Evolutionary conservation across 2,329 filamentous ascomycete genomes (phyloP), one percentile per base, ranked within the genome.

Genomic region (Colletotrichum sp.): DNA sequence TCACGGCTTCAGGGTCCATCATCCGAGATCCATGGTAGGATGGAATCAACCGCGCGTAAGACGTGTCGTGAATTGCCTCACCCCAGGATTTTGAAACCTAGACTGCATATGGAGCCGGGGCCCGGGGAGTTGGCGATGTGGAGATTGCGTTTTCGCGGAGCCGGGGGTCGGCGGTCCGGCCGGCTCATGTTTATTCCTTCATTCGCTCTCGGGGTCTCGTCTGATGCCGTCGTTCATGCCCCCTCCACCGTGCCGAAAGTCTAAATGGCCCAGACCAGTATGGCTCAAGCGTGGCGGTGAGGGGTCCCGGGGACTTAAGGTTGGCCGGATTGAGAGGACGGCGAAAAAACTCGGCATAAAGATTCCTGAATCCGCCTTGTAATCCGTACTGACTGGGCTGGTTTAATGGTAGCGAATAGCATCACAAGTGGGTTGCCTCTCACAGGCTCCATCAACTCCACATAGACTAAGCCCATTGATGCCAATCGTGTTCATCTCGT

Each of bases 221-320:
- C 55, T 68, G 29, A 64, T 75, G 2, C 69, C 63, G 57, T 75
- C 39, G 39, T 72, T 68, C 57, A 75, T 75, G 73, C 73, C 25
- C 52, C 70, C 63, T 72, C 69, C 63, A 72, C 69, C n/a, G n/a
- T 22, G 39, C 69, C 55, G 69, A 67, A 75, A 72, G 63, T 63
- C 12, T 72, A 68, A 64, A 57, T 32, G 19, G 12, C n/a, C 29
- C 29, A 61, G 62, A 9, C 25, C 29, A 61, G 19, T 19, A 22
- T 61, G 34, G 22, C 7, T 8, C 12, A n/a, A 25, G 36, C 25
- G 39, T 16, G 8, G 16, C 8, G n/a, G 27, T 75, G n/a, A 25
- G 25, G 36, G 36, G 61, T 15, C 13, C 27, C n/a, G 44, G 36
- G 29, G 27, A 44, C 39, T 64, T 19, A 19, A 49, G 34, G 34